These are phyloP conservation scores for Russula virescens DNA, from an alignment of 768 basidiomycete genomes.

Conservation along the genomic window DNA sequence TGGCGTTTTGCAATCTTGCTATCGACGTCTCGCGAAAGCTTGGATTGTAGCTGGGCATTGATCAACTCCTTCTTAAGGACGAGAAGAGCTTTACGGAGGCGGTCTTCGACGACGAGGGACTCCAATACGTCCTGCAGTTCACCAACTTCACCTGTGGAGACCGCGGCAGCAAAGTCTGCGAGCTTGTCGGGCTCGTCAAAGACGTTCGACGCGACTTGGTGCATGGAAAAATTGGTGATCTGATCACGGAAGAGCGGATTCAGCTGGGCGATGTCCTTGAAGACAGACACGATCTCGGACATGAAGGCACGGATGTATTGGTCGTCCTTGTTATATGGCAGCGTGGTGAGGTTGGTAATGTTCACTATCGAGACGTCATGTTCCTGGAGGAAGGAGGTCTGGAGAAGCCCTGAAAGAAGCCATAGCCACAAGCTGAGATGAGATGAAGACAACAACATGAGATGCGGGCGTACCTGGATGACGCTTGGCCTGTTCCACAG, in stretches of 20 bases:
- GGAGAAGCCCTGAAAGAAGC: constrained; percentile 47
- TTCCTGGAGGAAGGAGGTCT: constrained; percentile 79
- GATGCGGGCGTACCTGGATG: constrained; percentile 17
- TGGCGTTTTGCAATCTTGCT: constrained; percentile 92
- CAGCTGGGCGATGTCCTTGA: constrained; percentile 97
- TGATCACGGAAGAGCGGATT: constrained; percentile 98
- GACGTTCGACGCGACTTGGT: constrained; percentile 86
- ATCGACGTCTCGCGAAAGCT: constrained; percentile 90
- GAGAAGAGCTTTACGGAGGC: constrained; percentile 82
- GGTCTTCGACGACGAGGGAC: constrained; percentile 76
- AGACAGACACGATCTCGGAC: constrained; percentile 92
- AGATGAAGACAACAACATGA: background rate
- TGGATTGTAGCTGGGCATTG: constrained; percentile 91
- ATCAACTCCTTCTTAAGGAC: constrained; percentile 98
- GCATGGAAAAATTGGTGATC: constrained; percentile 93
- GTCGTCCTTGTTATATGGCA: constrained; percentile 86
- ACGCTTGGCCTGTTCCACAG: constrained; percentile 14
- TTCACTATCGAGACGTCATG: constrained; percentile 84
- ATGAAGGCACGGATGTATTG: constrained; percentile 95
- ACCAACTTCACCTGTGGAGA: constrained; percentile 84
- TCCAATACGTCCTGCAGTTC: constrained; percentile 95
- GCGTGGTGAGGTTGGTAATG: constrained; percentile 74
- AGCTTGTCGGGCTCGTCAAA: constrained; percentile 98
- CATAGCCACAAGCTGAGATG: constrained; percentile 18
- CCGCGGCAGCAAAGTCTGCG: constrained; percentile 95